These are phyloP conservation scores for Gracilariopsis chorda DNA, from an alignment of 23 red algal genomes.

Conservation along the genomic window DNA sequence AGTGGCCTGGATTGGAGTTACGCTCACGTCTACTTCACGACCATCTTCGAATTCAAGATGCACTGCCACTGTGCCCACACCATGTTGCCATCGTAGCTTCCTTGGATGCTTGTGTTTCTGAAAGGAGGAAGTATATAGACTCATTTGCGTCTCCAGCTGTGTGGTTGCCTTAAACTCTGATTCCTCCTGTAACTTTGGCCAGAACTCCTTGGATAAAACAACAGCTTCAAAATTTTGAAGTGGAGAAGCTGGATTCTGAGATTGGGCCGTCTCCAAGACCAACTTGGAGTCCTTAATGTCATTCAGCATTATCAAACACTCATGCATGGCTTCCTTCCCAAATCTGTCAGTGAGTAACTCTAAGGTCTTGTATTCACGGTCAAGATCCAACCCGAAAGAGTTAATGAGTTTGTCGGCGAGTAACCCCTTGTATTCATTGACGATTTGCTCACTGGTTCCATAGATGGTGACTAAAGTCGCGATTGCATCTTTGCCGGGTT, in stretches of 20 bases:
- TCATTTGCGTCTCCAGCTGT: slow-evolving; percentile 38
- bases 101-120: slow-evolving; percentile 45
- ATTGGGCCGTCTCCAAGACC: background rate
- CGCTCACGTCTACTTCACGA: background rate
- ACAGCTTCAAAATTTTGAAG: slow-evolving; percentile 40
- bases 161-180: slow-evolving; percentile 17
- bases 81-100: slow-evolving; percentile 54
- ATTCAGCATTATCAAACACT: slow-evolving; percentile 74
- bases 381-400: slow-evolving; percentile 50
- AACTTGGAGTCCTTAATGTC: slow-evolving; percentile 51
- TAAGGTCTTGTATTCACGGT: slow-evolving; percentile 34
- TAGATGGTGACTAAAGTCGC: slow-evolving; percentile 72
- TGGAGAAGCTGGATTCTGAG: background rate
- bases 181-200: slow-evolving; percentile 69
- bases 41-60: slow-evolving; percentile 42
- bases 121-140: slow-evolving; percentile 37
- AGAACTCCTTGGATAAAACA: slow-evolving; percentile 66
- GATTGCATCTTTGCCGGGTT: slow-evolving; percentile 63
- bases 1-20: slow-evolving; percentile 42
- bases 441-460: slow-evolving; percentile 74
- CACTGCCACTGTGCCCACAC: slow-evolving; percentile 26
- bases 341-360: slow-evolving; percentile 59
- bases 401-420: slow-evolving; percentile 67
- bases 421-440: slow-evolving; percentile 67
- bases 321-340: slow-evolving; percentile 58